Base-by-base conservation (phyloP, 495 filamentous ascomycete genomes). In the Daldinia grandis region DNA sequence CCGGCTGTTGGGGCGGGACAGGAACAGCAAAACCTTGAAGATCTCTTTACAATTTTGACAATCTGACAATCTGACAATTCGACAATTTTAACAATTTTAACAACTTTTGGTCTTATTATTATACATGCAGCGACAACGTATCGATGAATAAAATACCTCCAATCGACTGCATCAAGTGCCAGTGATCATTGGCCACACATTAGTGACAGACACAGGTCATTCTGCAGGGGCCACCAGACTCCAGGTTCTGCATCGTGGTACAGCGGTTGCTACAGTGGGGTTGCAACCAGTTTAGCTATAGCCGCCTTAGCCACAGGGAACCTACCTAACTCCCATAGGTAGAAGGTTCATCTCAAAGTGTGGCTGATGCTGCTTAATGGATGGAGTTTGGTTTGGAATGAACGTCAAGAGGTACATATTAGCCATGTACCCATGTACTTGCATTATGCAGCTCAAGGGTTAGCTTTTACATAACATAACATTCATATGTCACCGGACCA, bases 211-310 rank as follows among this genome's bases (percentile, higher is more conserved):
- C 30, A 62, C 67, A 56, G 68, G 72, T 74, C 72, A 74, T 74
- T 58, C 66, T 68, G 60, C 71, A 66, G 71, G 63, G 53, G 40
- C 62, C 71, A 74, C 44, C 67, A 69, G 66, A 63, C 71, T 28
- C 51, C 54, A 61, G 59, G 44, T 64, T 30, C 27, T 66, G 61
- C 57, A 57, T 42, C 56, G 19, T 40, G 25, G 50, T 51, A 51
- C 49, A 47, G 42, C 19, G 15, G 47, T 61, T 55, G 47, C 24
- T 40, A 47, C 57, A 56, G 56, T 70, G 62, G 68, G 61, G 67
- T 64, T 61, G 33, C 61, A 70, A 49, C 50, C 31, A 51, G 24
- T 58, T 50, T 33, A 58, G 40, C 27, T 57, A 24, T 42, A 10
- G 33, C 3, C 5, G 14, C 33, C 12, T 14, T 71, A 67, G 69